These are phyloP conservation scores for Heterobasidion irregulare DNA, from an alignment of 1,284 basidiomycete genomes.

Conservation along the genomic window DNA sequence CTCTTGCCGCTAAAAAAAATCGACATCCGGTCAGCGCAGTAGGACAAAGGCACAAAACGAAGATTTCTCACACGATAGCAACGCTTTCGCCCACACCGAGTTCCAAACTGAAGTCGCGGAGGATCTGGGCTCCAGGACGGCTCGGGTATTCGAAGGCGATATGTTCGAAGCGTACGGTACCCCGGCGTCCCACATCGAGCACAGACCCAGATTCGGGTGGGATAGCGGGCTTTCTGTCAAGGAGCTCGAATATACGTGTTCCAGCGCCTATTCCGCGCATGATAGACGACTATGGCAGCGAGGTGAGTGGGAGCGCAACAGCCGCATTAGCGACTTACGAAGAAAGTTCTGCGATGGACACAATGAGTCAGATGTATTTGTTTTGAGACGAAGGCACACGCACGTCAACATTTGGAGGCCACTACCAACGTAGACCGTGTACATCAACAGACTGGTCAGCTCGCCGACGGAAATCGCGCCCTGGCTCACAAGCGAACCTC, in stretches of 20 bases:
- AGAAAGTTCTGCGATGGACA: constrained; percentile 22
- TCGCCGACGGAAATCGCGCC: constrained; percentile 90
- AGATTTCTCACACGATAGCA: constrained; percentile 74
- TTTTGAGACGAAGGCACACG: constrained; percentile 17
- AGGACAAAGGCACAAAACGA: constrained; percentile 4
- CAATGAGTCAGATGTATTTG: constrained; percentile 8
- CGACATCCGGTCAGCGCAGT: background rate
- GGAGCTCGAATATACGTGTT: constrained; percentile 85
- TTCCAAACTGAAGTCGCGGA: constrained; percentile 74
- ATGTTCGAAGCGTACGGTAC: constrained; percentile 69
- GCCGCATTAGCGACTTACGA: constrained; percentile 22
- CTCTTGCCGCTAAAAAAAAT: constrained; percentile 61
- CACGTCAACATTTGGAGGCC: constrained; percentile 77
- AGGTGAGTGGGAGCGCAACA: background rate
- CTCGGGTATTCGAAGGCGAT: constrained; percentile 86
- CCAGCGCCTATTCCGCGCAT: constrained; percentile 94
- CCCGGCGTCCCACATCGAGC: constrained; percentile 49
- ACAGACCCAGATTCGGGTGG: constrained; percentile 52
- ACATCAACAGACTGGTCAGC: constrained; percentile 84
- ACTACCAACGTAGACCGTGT: constrained; percentile 86
- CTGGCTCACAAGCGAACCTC: constrained; percentile 83
- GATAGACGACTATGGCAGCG: constrained; percentile 55
- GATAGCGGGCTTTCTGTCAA: constrained; percentile 76
- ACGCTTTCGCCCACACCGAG: constrained; percentile 80
- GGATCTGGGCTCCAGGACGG: constrained; percentile 67